Conservation (phyloP, 371 early-diverging fungal genomes). For the Batkoa obscura region DNA sequence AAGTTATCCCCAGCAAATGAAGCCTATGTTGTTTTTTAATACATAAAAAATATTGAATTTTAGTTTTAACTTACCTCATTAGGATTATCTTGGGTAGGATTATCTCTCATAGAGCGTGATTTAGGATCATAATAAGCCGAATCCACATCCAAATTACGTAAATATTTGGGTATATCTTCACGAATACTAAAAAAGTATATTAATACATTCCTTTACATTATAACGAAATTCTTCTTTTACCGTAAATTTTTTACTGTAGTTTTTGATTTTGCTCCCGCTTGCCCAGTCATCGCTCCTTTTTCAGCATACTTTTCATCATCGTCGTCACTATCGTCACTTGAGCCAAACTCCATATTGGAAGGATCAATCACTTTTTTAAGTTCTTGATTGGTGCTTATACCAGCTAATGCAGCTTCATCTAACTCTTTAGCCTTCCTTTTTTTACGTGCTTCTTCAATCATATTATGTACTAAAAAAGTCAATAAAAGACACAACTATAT, state of each 20-base stretch:
- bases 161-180: conserved; percentile 97
- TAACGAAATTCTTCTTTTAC: conserved; percentile 13
- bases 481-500: neutral
- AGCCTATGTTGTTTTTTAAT: conserved; percentile 8
- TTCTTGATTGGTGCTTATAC: conserved; percentile 10
- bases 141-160: conserved; percentile 80
- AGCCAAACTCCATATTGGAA: conserved; percentile 16
- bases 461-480: conserved; percentile 58
- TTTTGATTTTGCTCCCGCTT: conserved; percentile 75
- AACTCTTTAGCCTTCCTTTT: conserved; percentile 59
- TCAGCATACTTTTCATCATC: conserved; percentile 90
- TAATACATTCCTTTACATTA: too few relatives aligned
- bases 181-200: conserved; percentile 47
- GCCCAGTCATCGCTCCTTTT: conserved; percentile 71
- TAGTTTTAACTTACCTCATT: neutral
- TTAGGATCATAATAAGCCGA: conserved; percentile 97
- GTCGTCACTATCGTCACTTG: conserved; percentile 49
- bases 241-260: conserved; percentile 90
- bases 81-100: conserved; percentile 47
- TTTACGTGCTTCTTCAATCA: conserved; percentile 70
- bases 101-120: conserved; percentile 94
- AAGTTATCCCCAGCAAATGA: conserved; percentile 82
- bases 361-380: conserved; percentile 25
- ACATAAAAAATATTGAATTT: conserved; percentile 7
- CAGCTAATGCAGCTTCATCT: conserved; percentile 30